Percentiles rank a stretch among this genome's conserved stretches.
Conservation (phyloP, 2,329 filamentous ascomycete genomes). For the Alternaria triticimaculans region DNA sequence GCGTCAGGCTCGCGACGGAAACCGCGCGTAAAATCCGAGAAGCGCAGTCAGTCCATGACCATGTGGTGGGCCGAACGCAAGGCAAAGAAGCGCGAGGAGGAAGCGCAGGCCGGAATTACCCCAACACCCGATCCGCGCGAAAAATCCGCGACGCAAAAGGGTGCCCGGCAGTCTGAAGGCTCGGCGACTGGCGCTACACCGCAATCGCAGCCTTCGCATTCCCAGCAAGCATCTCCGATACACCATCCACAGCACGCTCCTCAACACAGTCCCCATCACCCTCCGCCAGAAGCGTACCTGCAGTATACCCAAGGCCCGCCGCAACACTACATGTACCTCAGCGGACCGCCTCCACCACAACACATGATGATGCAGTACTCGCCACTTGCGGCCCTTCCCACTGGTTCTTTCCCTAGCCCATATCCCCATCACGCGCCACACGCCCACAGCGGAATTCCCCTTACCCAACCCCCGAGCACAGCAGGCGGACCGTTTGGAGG, state of each 20-base stretch:
- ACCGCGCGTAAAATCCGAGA: slow-evolving; percentile 52
- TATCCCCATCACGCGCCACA: slow-evolving; percentile 18
- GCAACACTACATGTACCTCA: slow-evolving; percentile 28
- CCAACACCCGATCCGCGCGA: slow-evolving; percentile 29
- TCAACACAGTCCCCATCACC: slow-evolving; percentile 25
- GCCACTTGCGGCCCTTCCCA: slow-evolving; percentile 35
- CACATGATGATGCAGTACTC: slow-evolving; percentile 37
- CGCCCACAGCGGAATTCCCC: slow-evolving; percentile 15
- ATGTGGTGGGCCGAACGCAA: slow-evolving; percentile 57
- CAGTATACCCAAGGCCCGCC: slow-evolving; percentile 24
- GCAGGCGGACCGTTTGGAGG: slow-evolving; percentile 9
- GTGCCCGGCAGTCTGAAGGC: slow-evolving; percentile 26
- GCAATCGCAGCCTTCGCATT: slow-evolving; percentile 23
- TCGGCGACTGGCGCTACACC: slow-evolving; percentile 26
- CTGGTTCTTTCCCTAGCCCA: slow-evolving; percentile 20
- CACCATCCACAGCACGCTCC: slow-evolving; percentile 14
- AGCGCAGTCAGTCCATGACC: slow-evolving; percentile 54
- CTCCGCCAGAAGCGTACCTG: slow-evolving; percentile 29
- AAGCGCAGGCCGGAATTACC: slow-evolving; percentile 36
- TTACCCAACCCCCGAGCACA: slow-evolving; percentile 19
- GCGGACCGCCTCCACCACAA: slow-evolving; percentile 26
- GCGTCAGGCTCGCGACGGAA: slow-evolving; percentile 40
- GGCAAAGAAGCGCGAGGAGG: slow-evolving; percentile 44
- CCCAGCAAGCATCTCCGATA: slow-evolving; percentile 24
- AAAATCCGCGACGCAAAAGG: slow-evolving; percentile 34